Conservation (phyloP, 257 asterid genomes). For the Solanum paucissectum region DNA sequence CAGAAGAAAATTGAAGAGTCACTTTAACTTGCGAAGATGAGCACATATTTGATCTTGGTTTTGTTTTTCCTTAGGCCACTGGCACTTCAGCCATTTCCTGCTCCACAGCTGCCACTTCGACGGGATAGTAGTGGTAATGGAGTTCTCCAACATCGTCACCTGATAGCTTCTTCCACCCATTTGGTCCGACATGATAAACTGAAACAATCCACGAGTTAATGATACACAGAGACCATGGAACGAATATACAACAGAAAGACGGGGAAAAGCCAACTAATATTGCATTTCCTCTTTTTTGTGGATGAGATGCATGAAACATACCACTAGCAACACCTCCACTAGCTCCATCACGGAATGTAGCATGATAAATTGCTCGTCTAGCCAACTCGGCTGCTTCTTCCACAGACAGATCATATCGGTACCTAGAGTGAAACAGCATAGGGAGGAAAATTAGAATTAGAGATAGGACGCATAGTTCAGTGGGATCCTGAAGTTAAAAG, state of each 20-base stretch:
- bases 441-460: background rate
- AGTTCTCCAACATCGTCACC: constrained; percentile 96
- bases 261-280: background rate
- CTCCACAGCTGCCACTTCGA: constrained; percentile 53
- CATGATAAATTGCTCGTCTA: constrained; percentile 79
- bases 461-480: background rate
- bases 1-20: background rate
- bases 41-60: background rate
- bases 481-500: background rate
- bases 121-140: constrained; percentile 67
- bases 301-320: constrained; percentile 8
- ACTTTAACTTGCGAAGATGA: background rate
- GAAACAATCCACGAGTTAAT: background rate
- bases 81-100: constrained; percentile 71
- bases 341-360: constrained; percentile 88
- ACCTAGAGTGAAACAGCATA: constrained; percentile 20
- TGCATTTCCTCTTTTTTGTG: background rate
- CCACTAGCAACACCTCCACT: constrained; percentile 91
- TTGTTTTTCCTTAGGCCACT: constrained; percentile 21
- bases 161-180: constrained; percentile 81
- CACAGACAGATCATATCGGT: constrained; percentile 56
- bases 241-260: background rate
- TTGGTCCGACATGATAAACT: constrained; percentile 84
- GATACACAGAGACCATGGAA: background rate
- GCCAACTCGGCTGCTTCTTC: constrained; percentile 88